Base-by-base conservation (phyloP, 345 rosid genomes). In the Camelina laxa region DNA sequence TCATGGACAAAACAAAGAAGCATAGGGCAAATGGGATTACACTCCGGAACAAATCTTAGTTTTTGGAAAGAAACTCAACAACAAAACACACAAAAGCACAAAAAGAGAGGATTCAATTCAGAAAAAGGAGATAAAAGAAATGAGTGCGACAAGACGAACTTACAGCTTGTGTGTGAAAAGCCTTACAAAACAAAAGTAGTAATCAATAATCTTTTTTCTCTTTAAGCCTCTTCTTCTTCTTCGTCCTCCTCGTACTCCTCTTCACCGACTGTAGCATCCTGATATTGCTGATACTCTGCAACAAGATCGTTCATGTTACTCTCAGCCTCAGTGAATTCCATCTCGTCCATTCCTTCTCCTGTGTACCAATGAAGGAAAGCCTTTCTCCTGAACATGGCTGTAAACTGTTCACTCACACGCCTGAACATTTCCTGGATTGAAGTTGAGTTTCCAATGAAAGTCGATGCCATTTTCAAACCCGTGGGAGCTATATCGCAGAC, bases 281-380 rank as follows among this genome's bases (percentile, higher is more conserved):
- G 81, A 54, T 78, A 78, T 41, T 78, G 81, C 13, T 78, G 81
- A 35, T 78, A 78, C 77, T 78, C 81, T 54, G 81, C 76, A 13
- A 77, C 81, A 45, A 77, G 72, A 65, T 77, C 81, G 7, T 77
- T 77, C 81, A 77, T 77, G 77, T 77, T 77, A 65, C 80, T 77
- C 71, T 77, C 80, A 7, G 75, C 75, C 55, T 75, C 79, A 21
- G 79, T 75, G 65, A 75, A 75, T 7, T 75, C 79, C 79, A 75
- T 75, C 57, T 75, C 79, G 27, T 75, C 79, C 79, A 75, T 75
- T 27, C 79, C 79, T 70, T 75, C 79, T 19, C 79, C 79, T 22
- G 79, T 75, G 74, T 75, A 75, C 79, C 79, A 75, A 67, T 75
- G 79, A 9, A 75, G 39, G 79, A 75, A 75, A 68, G 79, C 79